A percentile compares a stretch with the other conserved stretches of the same genome.
phyloP scores from a whole-genome alignment of 75 land plant species.

The Picea glauca region DNA sequence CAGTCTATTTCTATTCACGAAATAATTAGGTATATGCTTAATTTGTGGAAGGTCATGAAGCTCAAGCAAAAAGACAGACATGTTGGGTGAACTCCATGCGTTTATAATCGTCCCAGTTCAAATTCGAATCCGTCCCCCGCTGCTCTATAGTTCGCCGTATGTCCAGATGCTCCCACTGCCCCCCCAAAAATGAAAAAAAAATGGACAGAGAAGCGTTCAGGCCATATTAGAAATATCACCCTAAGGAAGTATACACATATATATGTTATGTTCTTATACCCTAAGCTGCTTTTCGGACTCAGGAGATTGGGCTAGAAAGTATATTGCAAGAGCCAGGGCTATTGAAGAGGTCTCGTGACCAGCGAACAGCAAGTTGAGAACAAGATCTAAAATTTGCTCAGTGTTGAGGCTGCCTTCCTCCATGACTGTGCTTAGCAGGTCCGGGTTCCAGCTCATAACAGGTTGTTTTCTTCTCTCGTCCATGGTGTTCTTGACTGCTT shows the following conservation, averaged over 20 bases:
- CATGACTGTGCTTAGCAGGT: slow-evolving; percentile 50
- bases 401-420: slow-evolving; percentile 11
- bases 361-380: slow-evolving; percentile 34
- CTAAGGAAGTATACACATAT: not conserved
- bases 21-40: no score
- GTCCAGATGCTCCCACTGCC: slow-evolving; percentile 35
- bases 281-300: slow-evolving; percentile 18
- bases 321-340: slow-evolving; percentile 30
- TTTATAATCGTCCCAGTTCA: slow-evolving; percentile 46
- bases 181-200: not conserved
- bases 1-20: no score
- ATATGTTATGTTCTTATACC: slow-evolving; percentile 13
- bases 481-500: slow-evolving; percentile 21
- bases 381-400: slow-evolving; percentile 29
- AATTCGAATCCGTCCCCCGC: slow-evolving; percentile 7
- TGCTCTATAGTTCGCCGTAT: slow-evolving; percentile 17
- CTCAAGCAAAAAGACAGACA: slow-evolving; percentile 12
- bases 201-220: not conserved
- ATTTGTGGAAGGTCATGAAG: no score
- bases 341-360: slow-evolving; percentile 57
- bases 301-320: slow-evolving; percentile 35
- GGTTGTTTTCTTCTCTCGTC: slow-evolving; percentile 25
- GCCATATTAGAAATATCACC: not conserved
- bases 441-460: slow-evolving; percentile 4
- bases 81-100: slow-evolving; percentile 50